Evolutionary conservation across 371 early-diverging fungal genomes (phyloP).

Genomic region (Circinella minor): DNA sequence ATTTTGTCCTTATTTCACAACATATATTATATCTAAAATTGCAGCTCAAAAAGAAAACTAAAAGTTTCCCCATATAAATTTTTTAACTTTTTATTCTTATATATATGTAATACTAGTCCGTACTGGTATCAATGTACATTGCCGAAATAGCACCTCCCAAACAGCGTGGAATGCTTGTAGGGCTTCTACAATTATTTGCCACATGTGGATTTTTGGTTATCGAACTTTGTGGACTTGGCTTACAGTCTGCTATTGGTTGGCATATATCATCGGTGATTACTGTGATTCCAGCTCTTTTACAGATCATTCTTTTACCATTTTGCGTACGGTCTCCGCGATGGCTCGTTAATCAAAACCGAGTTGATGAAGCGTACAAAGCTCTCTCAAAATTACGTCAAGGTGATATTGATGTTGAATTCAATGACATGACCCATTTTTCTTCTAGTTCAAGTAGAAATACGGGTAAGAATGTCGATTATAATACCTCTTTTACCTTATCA

Average conservation of each 20-base stretch:
- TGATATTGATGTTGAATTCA: slow-evolving; percentile 63
- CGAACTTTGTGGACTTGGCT: slow-evolving; percentile 61
- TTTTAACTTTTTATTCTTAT: too few species aligned
- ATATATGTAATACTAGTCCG: slow-evolving; percentile 39
- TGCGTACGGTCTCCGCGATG: slow-evolving; percentile 81
- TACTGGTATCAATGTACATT: slow-evolving; percentile 80
- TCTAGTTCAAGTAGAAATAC: too few species aligned
- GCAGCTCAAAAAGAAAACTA: not conserved
- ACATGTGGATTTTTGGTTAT: slow-evolving; percentile 78
- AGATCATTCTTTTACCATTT: slow-evolving; percentile 71
- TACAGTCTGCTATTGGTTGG: slow-evolving; percentile 68
- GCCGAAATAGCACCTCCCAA: slow-evolving; percentile 78
- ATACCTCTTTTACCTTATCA: not conserved
- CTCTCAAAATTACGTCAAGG: slow-evolving; percentile 64
- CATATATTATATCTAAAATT: not conserved
- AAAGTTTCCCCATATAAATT: not conserved
- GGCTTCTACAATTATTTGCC: slow-evolving; percentile 79
- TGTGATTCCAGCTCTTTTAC: slow-evolving; percentile 68
- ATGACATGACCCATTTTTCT: slow-evolving; percentile 50
- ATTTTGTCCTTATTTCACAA: not conserved
- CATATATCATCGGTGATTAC: slow-evolving; percentile 65
- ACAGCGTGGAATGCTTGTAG: slow-evolving; percentile 71
- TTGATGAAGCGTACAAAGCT: slow-evolving; percentile 63
- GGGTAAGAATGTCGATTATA: too few species aligned
- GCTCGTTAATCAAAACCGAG: slow-evolving; percentile 60